Conservation (phyloP, 2,329 filamentous ascomycete species). For the Alternaria brassicae region DNA sequence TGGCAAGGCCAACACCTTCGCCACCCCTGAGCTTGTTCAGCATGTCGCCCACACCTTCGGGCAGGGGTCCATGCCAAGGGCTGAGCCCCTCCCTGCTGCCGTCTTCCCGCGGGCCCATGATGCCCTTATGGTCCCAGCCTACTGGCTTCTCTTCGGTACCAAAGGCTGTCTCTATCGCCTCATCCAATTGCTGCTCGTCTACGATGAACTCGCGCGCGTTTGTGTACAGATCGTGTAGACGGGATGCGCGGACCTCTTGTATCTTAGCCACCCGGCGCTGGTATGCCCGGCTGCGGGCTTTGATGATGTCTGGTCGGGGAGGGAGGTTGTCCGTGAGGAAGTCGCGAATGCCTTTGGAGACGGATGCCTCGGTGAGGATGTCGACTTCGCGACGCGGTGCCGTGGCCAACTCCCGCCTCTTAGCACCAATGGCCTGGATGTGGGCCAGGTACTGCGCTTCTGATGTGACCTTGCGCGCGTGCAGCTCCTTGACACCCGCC, state of each 20-base stretch:
- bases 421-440: conserved; percentile 50
- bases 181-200: conserved; percentile 76
- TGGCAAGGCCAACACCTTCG: conserved; percentile 54
- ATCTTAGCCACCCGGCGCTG: conserved; percentile 58
- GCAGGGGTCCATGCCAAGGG: conserved; percentile 42
- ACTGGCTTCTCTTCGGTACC: conserved; percentile 61
- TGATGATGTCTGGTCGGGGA: conserved; percentile 32
- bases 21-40: conserved; percentile 46
- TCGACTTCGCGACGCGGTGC: conserved; percentile 74
- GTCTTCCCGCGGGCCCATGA: conserved; percentile 22
- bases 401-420: conserved; percentile 60
- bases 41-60: conserved; percentile 44
- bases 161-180: conserved; percentile 78
- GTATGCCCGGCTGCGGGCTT: conserved; percentile 43
- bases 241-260: conserved; percentile 68
- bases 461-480: conserved; percentile 51
- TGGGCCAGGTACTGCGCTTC: conserved; percentile 31
- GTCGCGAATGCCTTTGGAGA: conserved; percentile 42
- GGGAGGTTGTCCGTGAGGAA: conserved; percentile 44
- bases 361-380: conserved; percentile 39
- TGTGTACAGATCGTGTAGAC: conserved; percentile 87
- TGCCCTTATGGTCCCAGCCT: conserved; percentile 45
- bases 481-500: conserved; percentile 73
- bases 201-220: conserved; percentile 88
- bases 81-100: conserved; percentile 39